phyloP scores from a whole-genome alignment of 495 filamentous ascomycete genomes.

The Lentithecium fluviatile region DNA sequence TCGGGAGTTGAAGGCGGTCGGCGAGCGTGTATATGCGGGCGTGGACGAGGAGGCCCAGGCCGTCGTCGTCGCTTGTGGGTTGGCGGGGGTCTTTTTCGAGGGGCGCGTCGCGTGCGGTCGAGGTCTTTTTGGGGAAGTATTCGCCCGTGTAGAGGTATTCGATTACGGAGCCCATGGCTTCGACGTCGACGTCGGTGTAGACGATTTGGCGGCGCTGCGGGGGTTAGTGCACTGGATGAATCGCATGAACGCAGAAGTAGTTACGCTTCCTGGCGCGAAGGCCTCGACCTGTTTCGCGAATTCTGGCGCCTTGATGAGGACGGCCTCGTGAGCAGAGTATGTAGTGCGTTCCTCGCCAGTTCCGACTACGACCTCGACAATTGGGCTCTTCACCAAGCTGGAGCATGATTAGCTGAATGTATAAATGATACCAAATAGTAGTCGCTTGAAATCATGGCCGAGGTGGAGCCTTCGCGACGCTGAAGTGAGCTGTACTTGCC shows the following conservation, averaged over 20 bases:
- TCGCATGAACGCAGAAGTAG: neutral
- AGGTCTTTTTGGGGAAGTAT: conserved; percentile 71
- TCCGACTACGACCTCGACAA: conserved; percentile 76
- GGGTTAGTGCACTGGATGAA: neutral
- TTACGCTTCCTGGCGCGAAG: conserved; percentile 48
- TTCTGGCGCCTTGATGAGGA: conserved; percentile 71
- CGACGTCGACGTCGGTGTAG: conserved; percentile 68
- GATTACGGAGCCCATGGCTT: conserved; percentile 82
- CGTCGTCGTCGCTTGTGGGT: conserved; percentile 65
- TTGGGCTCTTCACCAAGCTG: conserved; percentile 72
- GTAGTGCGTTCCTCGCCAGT: conserved; percentile 56
- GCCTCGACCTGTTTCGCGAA: conserved; percentile 64
- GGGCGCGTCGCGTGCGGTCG: conserved; percentile 48
- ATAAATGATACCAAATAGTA: neutral
- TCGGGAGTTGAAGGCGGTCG: conserved; percentile 69
- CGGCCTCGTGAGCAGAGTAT: conserved; percentile 74
- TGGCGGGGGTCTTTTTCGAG: conserved; percentile 59
- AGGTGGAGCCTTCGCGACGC: too few relatives aligned
- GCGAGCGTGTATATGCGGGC: conserved; percentile 87
- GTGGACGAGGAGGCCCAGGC: conserved; percentile 77
- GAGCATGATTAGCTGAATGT: conserved; percentile 41
- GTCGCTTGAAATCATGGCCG: too few relatives aligned
- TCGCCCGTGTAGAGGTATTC: conserved; percentile 91
- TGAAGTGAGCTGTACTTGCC: too few relatives aligned
- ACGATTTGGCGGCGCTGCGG: conserved; percentile 63